These are phyloP conservation scores for Gracilaria domingensis DNA, from an alignment of 23 red algal species.

Conservation along the genomic window DNA sequence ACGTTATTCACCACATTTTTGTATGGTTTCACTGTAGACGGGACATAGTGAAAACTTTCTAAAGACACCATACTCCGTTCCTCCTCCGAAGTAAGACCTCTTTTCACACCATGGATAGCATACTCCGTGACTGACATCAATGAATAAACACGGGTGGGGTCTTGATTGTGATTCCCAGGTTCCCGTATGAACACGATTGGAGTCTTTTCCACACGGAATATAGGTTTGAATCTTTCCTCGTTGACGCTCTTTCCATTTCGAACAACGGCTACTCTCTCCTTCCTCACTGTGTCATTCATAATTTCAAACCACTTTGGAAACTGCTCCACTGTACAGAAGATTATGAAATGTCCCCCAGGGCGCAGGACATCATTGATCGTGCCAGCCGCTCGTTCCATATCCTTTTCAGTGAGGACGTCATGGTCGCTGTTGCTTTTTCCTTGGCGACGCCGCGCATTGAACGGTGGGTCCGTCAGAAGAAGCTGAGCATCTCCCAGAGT, in stretches of 20 bases:
- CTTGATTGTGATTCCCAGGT: background rate
- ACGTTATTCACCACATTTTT: slow-evolving; percentile 33
- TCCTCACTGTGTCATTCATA: slow-evolving; percentile 1
- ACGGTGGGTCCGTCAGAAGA: background rate
- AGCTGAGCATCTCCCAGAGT: background rate
- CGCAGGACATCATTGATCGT: slow-evolving; percentile 6
- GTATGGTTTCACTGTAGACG: background rate
- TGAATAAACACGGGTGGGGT: background rate
- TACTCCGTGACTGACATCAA: slow-evolving; percentile 3
- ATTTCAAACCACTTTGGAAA: background rate
- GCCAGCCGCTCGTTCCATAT: slow-evolving; percentile 1
- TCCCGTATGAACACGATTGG: slow-evolving; percentile 10
- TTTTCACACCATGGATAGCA: slow-evolving; percentile 14
- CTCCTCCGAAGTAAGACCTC: background rate
- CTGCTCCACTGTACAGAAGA: slow-evolving; percentile 14
- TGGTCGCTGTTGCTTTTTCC: background rate
- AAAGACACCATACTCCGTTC: slow-evolving; percentile 21
- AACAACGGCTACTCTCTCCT: background rate
- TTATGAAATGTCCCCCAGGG: slow-evolving; percentile 4
- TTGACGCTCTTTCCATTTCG: background rate
- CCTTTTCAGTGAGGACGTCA: background rate
- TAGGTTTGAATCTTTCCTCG: slow-evolving; percentile 3
- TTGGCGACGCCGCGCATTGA: background rate
- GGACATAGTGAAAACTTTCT: slow-evolving; percentile 22
- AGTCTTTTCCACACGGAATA: slow-evolving; percentile 8